phyloP scores from a whole-genome alignment of 352 stramenopile species.

The Pythium rishiriense region DNA sequence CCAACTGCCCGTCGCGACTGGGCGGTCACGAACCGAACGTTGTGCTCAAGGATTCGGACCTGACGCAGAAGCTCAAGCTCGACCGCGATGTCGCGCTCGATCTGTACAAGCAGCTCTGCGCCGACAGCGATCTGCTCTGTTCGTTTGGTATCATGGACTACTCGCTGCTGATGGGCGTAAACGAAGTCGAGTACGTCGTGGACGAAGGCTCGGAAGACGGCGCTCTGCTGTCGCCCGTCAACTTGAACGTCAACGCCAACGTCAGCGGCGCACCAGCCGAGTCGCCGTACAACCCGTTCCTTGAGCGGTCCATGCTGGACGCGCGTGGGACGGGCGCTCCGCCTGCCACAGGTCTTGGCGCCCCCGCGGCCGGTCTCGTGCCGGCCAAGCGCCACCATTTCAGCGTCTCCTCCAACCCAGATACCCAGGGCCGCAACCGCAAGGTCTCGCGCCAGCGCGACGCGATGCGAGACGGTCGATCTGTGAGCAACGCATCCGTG shows the following conservation, averaged over 20 bases:
- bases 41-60: slow-evolving; percentile 87
- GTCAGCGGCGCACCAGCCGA: slow-evolving; percentile 1
- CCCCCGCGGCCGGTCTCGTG: neutral
- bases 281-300: slow-evolving; percentile 58
- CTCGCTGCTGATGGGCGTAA: slow-evolving; percentile 88
- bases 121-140: slow-evolving; percentile 82
- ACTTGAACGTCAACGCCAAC: slow-evolving; percentile 26
- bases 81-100: slow-evolving; percentile 67
- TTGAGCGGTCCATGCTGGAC: slow-evolving; percentile 69
- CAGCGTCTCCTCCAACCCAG: slow-evolving; percentile 57
- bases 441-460: slow-evolving; percentile 64
- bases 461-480: slow-evolving; percentile 40
- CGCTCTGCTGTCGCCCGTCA: slow-evolving; percentile 28
- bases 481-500: slow-evolving; percentile 62
- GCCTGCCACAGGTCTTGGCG: slow-evolving; percentile 9
- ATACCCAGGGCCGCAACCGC: slow-evolving; percentile 23
- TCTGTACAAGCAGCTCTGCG: slow-evolving; percentile 75
- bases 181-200: slow-evolving; percentile 87
- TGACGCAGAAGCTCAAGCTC: slow-evolving; percentile 89
- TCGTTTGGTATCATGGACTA: slow-evolving; percentile 94
- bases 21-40: slow-evolving; percentile 88
- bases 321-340: slow-evolving; percentile 37
- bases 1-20: slow-evolving; percentile 71
- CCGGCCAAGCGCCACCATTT: slow-evolving; percentile 48
- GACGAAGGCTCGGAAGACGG: slow-evolving; percentile 57